A percentile compares a stretch with the other conserved stretches of the same genome.
Conservation (phyloP, 805 yeast species). For the Cyberlindnera petersonii region DNA sequence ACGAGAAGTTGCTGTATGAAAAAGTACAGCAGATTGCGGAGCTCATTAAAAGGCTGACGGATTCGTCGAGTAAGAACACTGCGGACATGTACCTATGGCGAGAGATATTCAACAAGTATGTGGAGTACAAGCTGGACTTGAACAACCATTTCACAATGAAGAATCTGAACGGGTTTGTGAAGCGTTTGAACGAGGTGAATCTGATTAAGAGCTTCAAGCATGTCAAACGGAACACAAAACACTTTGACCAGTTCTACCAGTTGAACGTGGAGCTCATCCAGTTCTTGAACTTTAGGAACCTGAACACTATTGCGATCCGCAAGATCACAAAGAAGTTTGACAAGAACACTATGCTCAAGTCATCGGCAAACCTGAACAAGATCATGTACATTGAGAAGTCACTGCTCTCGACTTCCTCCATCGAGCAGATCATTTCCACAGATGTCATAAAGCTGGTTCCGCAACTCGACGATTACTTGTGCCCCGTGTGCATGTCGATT, state of each 20-base stretch:
- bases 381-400: slow-evolving; percentile 29
- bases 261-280: slow-evolving; percentile 54
- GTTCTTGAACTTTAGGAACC: slow-evolving; percentile 54
- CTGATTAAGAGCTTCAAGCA: slow-evolving; percentile 35
- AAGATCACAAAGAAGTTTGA: slow-evolving; percentile 76
- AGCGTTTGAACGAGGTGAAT: slow-evolving; percentile 38
- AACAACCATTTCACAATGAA: slow-evolving; percentile 41
- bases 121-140: slow-evolving; percentile 65
- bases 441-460: slow-evolving; percentile 58
- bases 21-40: slow-evolving; percentile 24
- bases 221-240: slow-evolving; percentile 40
- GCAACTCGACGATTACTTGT: slow-evolving; percentile 69
- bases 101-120: slow-evolving; percentile 57
- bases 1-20: slow-evolving; percentile 36
- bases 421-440: slow-evolving; percentile 44
- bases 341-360: slow-evolving; percentile 57
- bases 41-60: slow-evolving; percentile 29
- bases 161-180: slow-evolving; percentile 43
- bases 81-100: slow-evolving; percentile 68
- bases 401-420: slow-evolving; percentile 24
- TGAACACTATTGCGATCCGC: slow-evolving; percentile 59
- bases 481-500: slow-evolving; percentile 67
- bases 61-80: slow-evolving; percentile 30
- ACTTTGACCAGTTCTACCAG: slow-evolving; percentile 47
- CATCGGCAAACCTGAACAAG: slow-evolving; percentile 44